Evolutionary conservation across 164 flowering plant species (phyloP).

Genomic region (Nymphaea thermarum): DNA sequence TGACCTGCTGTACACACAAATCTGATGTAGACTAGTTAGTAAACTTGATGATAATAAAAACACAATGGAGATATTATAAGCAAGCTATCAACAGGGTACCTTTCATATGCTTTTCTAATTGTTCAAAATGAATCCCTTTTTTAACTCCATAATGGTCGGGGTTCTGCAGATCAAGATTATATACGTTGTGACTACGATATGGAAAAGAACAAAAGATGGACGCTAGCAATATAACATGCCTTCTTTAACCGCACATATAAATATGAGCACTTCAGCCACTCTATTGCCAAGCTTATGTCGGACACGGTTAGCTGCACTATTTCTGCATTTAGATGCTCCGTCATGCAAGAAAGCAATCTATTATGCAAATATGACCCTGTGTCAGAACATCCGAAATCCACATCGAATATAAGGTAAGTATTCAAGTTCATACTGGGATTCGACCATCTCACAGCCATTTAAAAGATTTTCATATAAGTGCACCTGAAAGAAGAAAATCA

Average conservation of each 20-base stretch:
- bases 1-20: conserved; percentile 73
- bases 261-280: conserved; percentile 95
- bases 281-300: conserved; percentile 84
- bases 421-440: conserved; percentile 65
- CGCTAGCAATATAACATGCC: conserved; percentile 30
- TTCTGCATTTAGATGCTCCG: conserved; percentile 95
- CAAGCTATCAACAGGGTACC: conserved; percentile 28
- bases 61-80: neutral
- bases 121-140: conserved; percentile 45
- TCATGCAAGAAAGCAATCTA: conserved; percentile 80
- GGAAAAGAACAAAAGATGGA: neutral
- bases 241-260: conserved; percentile 85
- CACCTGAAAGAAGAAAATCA: conserved; percentile 28
- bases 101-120: conserved; percentile 69
- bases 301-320: conserved; percentile 85
- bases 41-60: neutral
- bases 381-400: neutral
- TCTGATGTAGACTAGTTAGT: conserved; percentile 24
- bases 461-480: conserved; percentile 93
- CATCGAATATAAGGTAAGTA: neutral
- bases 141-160: conserved; percentile 64
- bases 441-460: conserved; percentile 92
- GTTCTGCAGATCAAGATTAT: conserved; percentile 35
- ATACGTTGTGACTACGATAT: neutral
- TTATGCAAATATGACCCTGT: neutral